Conservation (phyloP, 257 asterid genomes). For the Gynochthodes officinalis region DNA sequence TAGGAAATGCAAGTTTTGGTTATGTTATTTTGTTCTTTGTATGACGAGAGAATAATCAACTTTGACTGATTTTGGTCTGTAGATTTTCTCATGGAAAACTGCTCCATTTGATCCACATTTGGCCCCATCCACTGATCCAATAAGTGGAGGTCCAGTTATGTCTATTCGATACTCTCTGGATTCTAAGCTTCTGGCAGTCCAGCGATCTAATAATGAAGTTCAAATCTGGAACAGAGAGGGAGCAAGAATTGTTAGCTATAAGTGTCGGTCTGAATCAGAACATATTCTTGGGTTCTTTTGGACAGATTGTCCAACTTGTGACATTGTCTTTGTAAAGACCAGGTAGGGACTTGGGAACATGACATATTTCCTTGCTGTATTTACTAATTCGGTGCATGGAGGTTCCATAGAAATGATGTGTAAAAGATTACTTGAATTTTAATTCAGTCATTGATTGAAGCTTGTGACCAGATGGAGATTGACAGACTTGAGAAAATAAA, state of each 20-base stretch:
- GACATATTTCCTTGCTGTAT: slow-evolving; percentile 7
- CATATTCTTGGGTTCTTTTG: slow-evolving; percentile 89
- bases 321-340: slow-evolving; percentile 79
- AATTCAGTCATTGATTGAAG: not conserved
- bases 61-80: slow-evolving; percentile 22
- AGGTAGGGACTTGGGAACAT: slow-evolving; percentile 45
- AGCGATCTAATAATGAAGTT: slow-evolving; percentile 73
- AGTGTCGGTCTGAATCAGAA: slow-evolving; percentile 73
- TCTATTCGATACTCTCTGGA: slow-evolving; percentile 81
- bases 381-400: not conserved
- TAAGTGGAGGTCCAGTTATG: slow-evolving; percentile 77
- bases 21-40: not conserved
- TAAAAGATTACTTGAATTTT: not conserved
- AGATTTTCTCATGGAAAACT: slow-evolving; percentile 88
- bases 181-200: slow-evolving; percentile 81
- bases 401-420: not conserved
- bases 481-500: not conserved
- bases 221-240: slow-evolving; percentile 75
- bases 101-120: slow-evolving; percentile 65
- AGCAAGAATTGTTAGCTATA: slow-evolving; percentile 55
- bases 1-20: not conserved
- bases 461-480: not conserved
- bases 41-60: not conserved
- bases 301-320: slow-evolving; percentile 79
- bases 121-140: slow-evolving; percentile 62